Percentiles rank a stretch among this genome's conserved stretches.
phyloP scores from a whole-genome alignment of 148 eudicot genomes.

The Suaeda aralocaspica region DNA sequence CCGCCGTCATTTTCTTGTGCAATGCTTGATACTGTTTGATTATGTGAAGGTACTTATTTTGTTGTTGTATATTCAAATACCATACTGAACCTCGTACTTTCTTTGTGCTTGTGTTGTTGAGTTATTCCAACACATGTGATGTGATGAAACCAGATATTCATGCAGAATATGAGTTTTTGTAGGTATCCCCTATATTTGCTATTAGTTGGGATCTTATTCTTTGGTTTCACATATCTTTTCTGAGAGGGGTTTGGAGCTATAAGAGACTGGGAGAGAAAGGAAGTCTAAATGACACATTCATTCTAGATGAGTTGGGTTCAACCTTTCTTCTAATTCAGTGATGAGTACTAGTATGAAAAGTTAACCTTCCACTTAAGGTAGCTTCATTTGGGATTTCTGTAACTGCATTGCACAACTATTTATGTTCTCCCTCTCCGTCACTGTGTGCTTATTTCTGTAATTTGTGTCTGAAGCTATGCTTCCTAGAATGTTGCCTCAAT shows the following conservation, averaged over 20 bases:
- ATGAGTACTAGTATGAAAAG: neutral
- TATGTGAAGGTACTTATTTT: conserved; percentile 49
- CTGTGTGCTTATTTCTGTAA: neutral
- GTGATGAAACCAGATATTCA: neutral
- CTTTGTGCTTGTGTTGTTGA: neutral
- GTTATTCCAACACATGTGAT: neutral
- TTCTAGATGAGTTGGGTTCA: neutral
- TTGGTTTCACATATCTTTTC: neutral
- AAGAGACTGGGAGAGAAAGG: neutral
- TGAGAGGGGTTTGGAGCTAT: neutral
- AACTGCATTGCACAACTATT: neutral
- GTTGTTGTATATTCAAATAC: conserved; percentile 1
- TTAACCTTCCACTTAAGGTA: neutral
- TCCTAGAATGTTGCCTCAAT: neutral
- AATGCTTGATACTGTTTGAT: conserved; percentile 88
- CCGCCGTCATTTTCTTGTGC: conserved; percentile 91
- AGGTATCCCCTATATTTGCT: neutral
- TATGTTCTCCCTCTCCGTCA: neutral
- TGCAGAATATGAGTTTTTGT: neutral
- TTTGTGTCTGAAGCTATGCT: neutral
- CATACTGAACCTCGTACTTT: neutral
- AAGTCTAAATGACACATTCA: neutral
- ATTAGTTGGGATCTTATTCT: neutral
- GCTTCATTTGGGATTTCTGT: neutral
- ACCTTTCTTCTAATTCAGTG: neutral